Evolutionary conservation across 176 grass and related monocot species (phyloP).

Genomic region (Calamus simplicifolius): DNA sequence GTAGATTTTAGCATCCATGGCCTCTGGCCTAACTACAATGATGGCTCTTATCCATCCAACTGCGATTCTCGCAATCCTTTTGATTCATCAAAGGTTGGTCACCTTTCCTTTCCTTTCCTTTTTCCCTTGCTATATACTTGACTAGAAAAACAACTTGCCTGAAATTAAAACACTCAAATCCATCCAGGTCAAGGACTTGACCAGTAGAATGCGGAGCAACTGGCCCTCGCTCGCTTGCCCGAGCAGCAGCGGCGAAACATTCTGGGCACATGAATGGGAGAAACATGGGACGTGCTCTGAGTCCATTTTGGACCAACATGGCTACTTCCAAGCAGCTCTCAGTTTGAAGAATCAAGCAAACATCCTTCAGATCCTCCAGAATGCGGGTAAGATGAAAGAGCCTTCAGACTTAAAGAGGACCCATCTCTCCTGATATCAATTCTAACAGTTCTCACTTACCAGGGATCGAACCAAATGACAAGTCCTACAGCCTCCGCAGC

Average conservation of each 20-base stretch:
- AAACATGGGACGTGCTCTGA: conserved; percentile 88
- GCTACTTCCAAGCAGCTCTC: conserved; percentile 69
- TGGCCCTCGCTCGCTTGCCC: conserved; percentile 94
- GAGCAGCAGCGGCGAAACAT: conserved; percentile 38
- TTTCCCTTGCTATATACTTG: too few species aligned
- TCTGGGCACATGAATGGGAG: conserved; percentile 92
- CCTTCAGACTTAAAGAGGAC: too few species aligned
- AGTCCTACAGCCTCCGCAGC: conserved; percentile 35
- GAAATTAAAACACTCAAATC: too few species aligned
- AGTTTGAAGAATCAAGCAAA: conserved; percentile 34
- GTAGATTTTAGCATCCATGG: conserved; percentile 96
- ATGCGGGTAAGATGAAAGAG: conserved; percentile 20
- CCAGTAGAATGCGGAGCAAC: conserved; percentile 27
- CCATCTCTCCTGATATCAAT: too few species aligned
- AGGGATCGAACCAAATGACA: conserved; percentile 50
- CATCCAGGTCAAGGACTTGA: conserved; percentile 49
- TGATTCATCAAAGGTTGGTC: conserved; percentile 48
- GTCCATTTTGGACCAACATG: conserved; percentile 47
- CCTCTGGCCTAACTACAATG: conserved; percentile 88
- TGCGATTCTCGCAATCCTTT: conserved; percentile 42
- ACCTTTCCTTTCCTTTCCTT: background rate
- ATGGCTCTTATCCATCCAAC: conserved; percentile 83
- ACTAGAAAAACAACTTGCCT: background rate
- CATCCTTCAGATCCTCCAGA: conserved; percentile 31
- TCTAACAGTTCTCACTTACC: too few species aligned